Evolutionary conservation across 2,329 filamentous ascomycete species (phyloP), one percentile per base, ranked within the genome.

Genomic region (Dryadomyces sulphureus): DNA sequence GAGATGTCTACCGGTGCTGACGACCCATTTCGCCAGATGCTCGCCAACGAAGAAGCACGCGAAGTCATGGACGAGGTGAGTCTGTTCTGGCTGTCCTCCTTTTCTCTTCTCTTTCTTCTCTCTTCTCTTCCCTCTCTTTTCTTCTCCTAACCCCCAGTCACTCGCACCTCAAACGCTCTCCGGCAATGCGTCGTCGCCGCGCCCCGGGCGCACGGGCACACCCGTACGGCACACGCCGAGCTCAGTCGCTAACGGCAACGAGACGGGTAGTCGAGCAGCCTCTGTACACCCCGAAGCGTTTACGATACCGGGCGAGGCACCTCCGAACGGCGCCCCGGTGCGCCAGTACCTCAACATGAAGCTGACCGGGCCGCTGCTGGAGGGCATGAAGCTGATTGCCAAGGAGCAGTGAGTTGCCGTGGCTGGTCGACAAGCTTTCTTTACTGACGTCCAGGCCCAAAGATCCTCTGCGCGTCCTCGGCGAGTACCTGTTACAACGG

Each of bases 321-420:
- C 74, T 1, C 62, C 71, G 1, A 79, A 85, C 55, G 81, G 82
- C 41, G 82, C 81, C 20, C 77, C 79, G 1, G 77, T 77, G 5
- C 73, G 83, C 39, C 72, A 76, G 55, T 88, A 86, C 59, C 62
- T 88, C 54, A 87, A 87, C 56, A 69, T 72, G 42, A 84, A 79
- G 54, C 73, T 88, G 36, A 83, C 81, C 0, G 75, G 75, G 1
- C 71, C 74, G 22, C 56, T 88, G 48, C 63, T 87, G 35, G 81
- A 87, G 55, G 83, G 81, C 21, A 83, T 88, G 79, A 87, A 86
- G 64, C 62, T 72, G 46, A 59, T 88, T 49, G 80, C 79, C 5
- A 78, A 75, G 53, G 79, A 86, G 38, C 75, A 81, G 82, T 86
- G 62, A 57, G 80, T 71, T 19, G n/a, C 3, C 19, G 34, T 8